Base-by-base conservation (phyloP, 2,329 filamentous ascomycete genomes). In the Myriosclerotinia scirpicola region DNA sequence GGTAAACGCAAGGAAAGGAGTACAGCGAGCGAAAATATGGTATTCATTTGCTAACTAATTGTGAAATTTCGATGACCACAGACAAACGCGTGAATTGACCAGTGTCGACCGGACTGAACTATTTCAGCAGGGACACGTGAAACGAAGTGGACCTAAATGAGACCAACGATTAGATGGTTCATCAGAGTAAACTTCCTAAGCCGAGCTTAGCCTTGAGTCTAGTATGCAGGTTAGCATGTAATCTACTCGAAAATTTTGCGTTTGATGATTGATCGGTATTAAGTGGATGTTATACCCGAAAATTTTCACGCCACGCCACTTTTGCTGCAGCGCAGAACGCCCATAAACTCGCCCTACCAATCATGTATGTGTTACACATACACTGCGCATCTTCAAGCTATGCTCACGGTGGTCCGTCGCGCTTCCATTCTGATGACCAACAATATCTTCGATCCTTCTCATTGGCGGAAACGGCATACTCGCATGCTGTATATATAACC, bases 11-110 rank as follows among this genome's bases (percentile, higher is more conserved):
- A 20, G 1, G 1, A 5, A 46, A 44, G 17, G 26, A 5, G 42
- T 36, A 46, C 3, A 36, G 7, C 46, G 12, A 46, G 20, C 26
- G 40, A 59, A 15, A 58, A 9, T 0, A 8, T 59, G 26, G 17
- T n/a, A 14, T n/a, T 30, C 11, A 5, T 26, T 36, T n/a, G 42
- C 17, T 46, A 15, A 20, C 6, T 34, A 1, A 46, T 5, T 15
- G 26, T 3, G 1, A 9, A 1, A 34, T 58, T 30, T 1, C 1
- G 6, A 59, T 34, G 38, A 58, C 44, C 1, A 20, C n/a, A 48
- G 17, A 1, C 3, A 7, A n/a, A 36, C 3, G 1, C 22, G 6
- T 1, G 11, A 6, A 8, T 12, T 34, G 26, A 11, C 6, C 7
- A 15, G 2, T n/a, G 11, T 15, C 3, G 7, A 34, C 42, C 34